Conservation (phyloP, 441 rosid species). For the Isatis lusitanica region DNA sequence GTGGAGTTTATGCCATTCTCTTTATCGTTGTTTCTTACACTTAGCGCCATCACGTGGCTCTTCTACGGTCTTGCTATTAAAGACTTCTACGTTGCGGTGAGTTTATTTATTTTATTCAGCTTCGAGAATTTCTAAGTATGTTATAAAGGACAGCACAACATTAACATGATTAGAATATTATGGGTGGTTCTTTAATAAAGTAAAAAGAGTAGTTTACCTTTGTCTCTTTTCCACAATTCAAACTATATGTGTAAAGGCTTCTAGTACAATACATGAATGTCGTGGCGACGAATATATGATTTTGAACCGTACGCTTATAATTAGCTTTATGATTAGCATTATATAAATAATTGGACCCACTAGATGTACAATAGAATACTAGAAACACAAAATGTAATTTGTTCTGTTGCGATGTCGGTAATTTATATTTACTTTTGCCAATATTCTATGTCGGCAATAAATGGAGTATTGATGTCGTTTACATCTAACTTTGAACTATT, state of each 20-base stretch:
- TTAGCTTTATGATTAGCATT: slow-evolving; percentile 18
- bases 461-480: slow-evolving; percentile 27
- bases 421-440: slow-evolving; percentile 2
- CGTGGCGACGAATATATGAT: slow-evolving; percentile 30
- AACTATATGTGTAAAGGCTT: neutral
- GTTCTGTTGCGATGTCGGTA: slow-evolving; percentile 26
- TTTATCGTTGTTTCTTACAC: slow-evolving; percentile 53
- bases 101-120: slow-evolving; percentile 16
- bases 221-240: slow-evolving; percentile 17
- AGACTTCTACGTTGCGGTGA: slow-evolving; percentile 57
- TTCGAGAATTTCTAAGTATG: neutral
- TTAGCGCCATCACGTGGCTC: slow-evolving; percentile 61
- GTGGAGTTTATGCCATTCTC: slow-evolving; percentile 71
- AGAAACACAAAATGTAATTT: slow-evolving; percentile 18
- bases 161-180: slow-evolving; percentile 12
- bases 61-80: slow-evolving; percentile 59
- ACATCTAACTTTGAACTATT: neutral
- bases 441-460: slow-evolving; percentile 6
- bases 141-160: slow-evolving; percentile 20
- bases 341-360: slow-evolving; percentile 21
- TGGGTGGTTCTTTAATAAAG: slow-evolving; percentile 27
- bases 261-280: slow-evolving; percentile 6
- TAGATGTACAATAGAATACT: slow-evolving; percentile 14
- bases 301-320: slow-evolving; percentile 25
- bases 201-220: slow-evolving; percentile 21